Evolutionary conservation across 805 yeast species (phyloP).

Genomic region (Candida orba): DNA sequence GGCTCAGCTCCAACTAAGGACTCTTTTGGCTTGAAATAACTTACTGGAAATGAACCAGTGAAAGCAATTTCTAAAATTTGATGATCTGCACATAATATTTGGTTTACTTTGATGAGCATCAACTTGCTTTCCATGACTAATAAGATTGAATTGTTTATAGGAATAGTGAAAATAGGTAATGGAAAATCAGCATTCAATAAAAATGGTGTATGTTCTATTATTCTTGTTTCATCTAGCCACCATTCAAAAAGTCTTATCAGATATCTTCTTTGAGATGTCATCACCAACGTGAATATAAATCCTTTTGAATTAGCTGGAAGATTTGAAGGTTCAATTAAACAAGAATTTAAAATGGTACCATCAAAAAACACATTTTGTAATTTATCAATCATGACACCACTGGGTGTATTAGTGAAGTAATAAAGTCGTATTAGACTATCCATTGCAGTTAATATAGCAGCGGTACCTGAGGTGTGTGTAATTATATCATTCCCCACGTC

Average conservation of each 20-base stretch:
- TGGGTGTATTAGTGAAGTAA: slow-evolving; percentile 28
- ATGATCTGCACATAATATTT: slow-evolving; percentile 41
- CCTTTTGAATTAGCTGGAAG: slow-evolving; percentile 23
- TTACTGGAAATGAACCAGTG: slow-evolving; percentile 33
- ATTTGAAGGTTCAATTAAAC: slow-evolving; percentile 34
- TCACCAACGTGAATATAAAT: slow-evolving; percentile 29
- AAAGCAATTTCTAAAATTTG: slow-evolving; percentile 23
- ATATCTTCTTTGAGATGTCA: slow-evolving; percentile 32
- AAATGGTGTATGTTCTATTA: slow-evolving; percentile 30
- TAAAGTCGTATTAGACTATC: slow-evolving; percentile 32
- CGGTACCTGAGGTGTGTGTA: slow-evolving; percentile 33
- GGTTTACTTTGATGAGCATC: slow-evolving; percentile 33
- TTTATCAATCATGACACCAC: slow-evolving; percentile 32
- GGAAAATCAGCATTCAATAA: slow-evolving; percentile 34
- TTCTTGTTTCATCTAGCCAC: slow-evolving; percentile 30
- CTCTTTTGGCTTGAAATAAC: slow-evolving; percentile 26
- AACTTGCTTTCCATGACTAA: slow-evolving; percentile 31
- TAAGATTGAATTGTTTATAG: slow-evolving; percentile 33
- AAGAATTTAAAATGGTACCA: slow-evolving; percentile 35
- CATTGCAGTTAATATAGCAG: slow-evolving; percentile 32
- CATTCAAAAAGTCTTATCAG: slow-evolving; percentile 34
- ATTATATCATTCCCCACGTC: slow-evolving; percentile 24
- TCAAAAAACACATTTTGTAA: slow-evolving; percentile 34
- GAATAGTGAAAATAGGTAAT: slow-evolving; percentile 36
- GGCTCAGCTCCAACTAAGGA: slow-evolving; percentile 13